phyloP scores from a whole-genome alignment of 2,329 filamentous ascomycete genomes.

The Aspergillus bombycis region DNA sequence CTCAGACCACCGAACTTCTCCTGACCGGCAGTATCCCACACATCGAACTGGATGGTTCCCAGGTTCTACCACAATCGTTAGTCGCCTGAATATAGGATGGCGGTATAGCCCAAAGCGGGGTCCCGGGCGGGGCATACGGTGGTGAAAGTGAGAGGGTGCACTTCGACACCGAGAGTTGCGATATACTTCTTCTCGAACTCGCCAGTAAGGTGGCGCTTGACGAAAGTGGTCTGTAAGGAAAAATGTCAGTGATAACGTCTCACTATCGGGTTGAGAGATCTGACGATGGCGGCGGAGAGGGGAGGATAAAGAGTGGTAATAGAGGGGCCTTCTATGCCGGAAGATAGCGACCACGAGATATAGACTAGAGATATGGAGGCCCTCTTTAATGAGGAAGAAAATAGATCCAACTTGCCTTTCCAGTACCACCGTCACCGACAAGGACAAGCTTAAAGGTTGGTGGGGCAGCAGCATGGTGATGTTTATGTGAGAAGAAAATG shows the following conservation, averaged over 20 bases:
- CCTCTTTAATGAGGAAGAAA: not conserved
- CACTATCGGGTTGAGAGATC: slow-evolving; percentile 22
- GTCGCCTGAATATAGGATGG: slow-evolving; percentile 21
- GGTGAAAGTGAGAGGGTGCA: slow-evolving; percentile 96
- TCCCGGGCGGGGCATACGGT: slow-evolving; percentile 71
- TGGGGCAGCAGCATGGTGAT: slow-evolving; percentile 63
- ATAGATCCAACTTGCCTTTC: slow-evolving; percentile 73
- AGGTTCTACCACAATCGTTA: slow-evolving; percentile 67
- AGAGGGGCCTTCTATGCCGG: not conserved
- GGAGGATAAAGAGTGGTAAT: slow-evolving; percentile 16
- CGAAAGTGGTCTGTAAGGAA: slow-evolving; percentile 84
- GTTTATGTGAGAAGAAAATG: slow-evolving; percentile 24
- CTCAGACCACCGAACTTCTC: slow-evolving; percentile 99
- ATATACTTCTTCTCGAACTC: slow-evolving; percentile 99
- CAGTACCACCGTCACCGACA: slow-evolving; percentile 98
- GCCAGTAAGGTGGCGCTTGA: slow-evolving; percentile 99
- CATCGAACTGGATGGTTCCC: slow-evolving; percentile 96
- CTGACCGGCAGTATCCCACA: slow-evolving; percentile 98
- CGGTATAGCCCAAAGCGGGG: slow-evolving; percentile 33
- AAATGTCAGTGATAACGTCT: slow-evolving; percentile 24
- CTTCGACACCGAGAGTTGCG: slow-evolving; percentile 98
- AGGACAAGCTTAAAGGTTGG: slow-evolving; percentile 99
- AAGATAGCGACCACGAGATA: not conserved
- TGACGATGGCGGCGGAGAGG: slow-evolving; percentile 30
- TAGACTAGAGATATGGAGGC: slow-evolving; percentile 9